phyloP scores from a whole-genome alignment of 2,329 filamentous ascomycete genomes.

The Microthyrium microscopicum region DNA sequence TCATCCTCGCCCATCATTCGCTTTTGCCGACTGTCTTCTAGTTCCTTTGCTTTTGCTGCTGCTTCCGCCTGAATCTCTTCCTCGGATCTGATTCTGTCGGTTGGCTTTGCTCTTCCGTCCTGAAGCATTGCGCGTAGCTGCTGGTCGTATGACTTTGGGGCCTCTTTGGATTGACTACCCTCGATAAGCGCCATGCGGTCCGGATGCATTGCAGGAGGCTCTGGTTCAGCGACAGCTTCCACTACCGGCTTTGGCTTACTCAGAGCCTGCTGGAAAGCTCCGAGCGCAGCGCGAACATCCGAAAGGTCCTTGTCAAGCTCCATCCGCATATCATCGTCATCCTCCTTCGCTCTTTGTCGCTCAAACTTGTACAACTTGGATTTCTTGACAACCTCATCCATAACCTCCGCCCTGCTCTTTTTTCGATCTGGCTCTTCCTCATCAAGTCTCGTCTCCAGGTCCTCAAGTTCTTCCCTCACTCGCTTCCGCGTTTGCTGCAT shows the following conservation, averaged over 20 bases:
- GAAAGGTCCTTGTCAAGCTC: conserved; percentile 72
- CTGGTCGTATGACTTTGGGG: conserved; percentile 78
- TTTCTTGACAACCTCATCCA: conserved; percentile 95
- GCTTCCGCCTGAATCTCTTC: conserved; percentile 72
- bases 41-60: conserved; percentile 55
- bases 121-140: conserved; percentile 66
- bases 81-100: conserved; percentile 77
- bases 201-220: conserved; percentile 31
- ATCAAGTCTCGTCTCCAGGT: conserved; percentile 26
- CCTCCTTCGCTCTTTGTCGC: conserved; percentile 79
- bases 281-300: conserved; percentile 57
- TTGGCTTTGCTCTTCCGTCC: conserved; percentile 71
- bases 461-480: conserved; percentile 32
- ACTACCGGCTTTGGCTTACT: conserved; percentile 9
- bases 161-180: conserved; percentile 54
- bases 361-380: conserved; percentile 93
- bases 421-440: conserved; percentile 57
- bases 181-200: conserved; percentile 44
- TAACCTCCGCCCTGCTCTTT: conserved; percentile 91
- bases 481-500: conserved; percentile 26
- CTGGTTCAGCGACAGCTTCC: conserved; percentile 8
- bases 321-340: conserved; percentile 73
- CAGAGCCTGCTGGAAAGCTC: conserved; percentile 24
- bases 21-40: conserved; percentile 67
- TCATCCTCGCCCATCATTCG: conserved; percentile 79